These are phyloP conservation scores for Psidium guajava DNA, from an alignment of 345 rosid genomes.

Conservation along the genomic window DNA sequence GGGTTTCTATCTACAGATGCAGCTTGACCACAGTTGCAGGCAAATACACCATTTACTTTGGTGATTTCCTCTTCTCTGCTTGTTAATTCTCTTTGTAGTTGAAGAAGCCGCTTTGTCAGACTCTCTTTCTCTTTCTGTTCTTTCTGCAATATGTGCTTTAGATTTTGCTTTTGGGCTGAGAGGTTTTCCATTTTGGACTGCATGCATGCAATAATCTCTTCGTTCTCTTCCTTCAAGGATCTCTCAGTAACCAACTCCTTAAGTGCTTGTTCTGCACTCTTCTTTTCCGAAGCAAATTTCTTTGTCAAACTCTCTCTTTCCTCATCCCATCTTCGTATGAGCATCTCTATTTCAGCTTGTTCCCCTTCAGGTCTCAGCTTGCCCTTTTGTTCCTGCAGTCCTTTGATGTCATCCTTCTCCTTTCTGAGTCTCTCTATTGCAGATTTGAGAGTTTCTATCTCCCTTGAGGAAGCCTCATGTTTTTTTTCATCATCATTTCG, in stretches of 20 bases:
- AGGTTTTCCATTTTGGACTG: slow-evolving; percentile 41
- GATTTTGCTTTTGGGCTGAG: slow-evolving; percentile 26
- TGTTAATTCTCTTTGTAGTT: slow-evolving; percentile 33
- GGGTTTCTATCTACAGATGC: background rate
- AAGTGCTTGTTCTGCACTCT: slow-evolving; percentile 35
- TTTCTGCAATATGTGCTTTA: slow-evolving; percentile 32
- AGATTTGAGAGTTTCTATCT: slow-evolving; percentile 41
- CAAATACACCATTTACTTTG: background rate
- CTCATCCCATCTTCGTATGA: slow-evolving; percentile 33
- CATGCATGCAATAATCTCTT: slow-evolving; percentile 26
- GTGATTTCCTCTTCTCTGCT: slow-evolving; percentile 38
- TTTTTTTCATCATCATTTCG: slow-evolving; percentile 22
- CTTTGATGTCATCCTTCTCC: slow-evolving; percentile 20
- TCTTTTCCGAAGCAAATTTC: slow-evolving; percentile 26
- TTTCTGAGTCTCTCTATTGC: slow-evolving; percentile 23
- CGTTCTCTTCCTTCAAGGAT: slow-evolving; percentile 48
- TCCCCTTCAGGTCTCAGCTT: slow-evolving; percentile 14
- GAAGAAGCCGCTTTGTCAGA: slow-evolving; percentile 37
- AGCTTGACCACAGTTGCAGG: background rate
- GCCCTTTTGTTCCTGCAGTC: slow-evolving; percentile 9
- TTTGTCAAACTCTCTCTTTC: slow-evolving; percentile 47
- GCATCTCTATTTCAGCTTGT: slow-evolving; percentile 24
- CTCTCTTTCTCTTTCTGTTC: slow-evolving; percentile 57
- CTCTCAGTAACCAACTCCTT: slow-evolving; percentile 33
- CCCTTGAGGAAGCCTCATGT: slow-evolving; percentile 32